Conservation (phyloP, 352 stramenopile genomes). For the Vaucheria bursata region DNA sequence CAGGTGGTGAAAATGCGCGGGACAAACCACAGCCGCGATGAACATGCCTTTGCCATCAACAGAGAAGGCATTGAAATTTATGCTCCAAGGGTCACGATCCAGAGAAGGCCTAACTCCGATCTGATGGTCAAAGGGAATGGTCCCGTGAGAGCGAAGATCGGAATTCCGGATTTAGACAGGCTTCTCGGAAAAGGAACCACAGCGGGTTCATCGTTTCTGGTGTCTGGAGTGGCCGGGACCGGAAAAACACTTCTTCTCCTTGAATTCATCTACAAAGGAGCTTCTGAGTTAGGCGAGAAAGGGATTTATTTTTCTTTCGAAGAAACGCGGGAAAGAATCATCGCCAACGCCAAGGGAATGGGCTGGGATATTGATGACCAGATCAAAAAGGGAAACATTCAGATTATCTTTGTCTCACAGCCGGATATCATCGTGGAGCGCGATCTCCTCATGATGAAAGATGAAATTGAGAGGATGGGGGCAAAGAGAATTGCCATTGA, state of each 20-base stretch:
- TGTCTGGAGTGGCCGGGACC: neutral
- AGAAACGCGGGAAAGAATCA: neutral
- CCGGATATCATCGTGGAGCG: neutral
- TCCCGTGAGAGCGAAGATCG: neutral
- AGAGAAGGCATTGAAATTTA: neutral
- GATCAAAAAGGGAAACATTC: neutral
- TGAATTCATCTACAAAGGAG: neutral
- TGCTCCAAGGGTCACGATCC: neutral
- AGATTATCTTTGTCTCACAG: neutral
- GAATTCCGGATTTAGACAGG: neutral
- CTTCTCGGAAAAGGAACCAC: neutral
- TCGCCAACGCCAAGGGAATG: neutral
- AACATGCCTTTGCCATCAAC: neutral
- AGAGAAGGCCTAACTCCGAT: neutral
- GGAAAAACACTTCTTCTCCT: neutral
- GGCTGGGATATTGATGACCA: neutral
- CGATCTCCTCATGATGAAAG: neutral
- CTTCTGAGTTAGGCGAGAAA: neutral
- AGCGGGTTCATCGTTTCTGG: neutral
- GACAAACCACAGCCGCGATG: neutral
- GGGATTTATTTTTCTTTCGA: constrained; percentile 1
- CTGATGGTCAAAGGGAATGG: neutral
- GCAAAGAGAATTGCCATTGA: neutral
- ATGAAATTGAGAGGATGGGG: neutral
- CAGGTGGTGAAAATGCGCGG: neutral